Conservation (phyloP, 441 rosid species). For the Pelargonium cotyledonis region DNA sequence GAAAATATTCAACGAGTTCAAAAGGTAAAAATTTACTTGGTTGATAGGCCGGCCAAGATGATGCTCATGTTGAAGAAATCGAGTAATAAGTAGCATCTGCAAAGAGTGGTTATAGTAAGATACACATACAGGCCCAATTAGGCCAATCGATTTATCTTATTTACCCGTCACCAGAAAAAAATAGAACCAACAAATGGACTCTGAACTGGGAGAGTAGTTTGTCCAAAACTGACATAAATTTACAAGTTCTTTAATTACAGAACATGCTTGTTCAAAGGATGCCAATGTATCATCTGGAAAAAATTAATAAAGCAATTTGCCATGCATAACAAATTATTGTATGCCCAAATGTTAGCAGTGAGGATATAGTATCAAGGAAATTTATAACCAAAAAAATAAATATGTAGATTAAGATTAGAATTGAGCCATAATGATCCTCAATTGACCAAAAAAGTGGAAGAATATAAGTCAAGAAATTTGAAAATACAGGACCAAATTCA, state of each 20-base stretch:
- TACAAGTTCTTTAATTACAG: neutral
- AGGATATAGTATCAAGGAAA: neutral
- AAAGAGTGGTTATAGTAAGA: slow-evolving; percentile 3
- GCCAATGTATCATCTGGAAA: neutral
- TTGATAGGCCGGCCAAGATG: slow-evolving; percentile 84
- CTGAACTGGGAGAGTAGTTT: neutral
- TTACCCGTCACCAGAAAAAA: neutral
- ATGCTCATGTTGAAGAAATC: slow-evolving; percentile 95
- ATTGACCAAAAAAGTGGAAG: too few species aligned
- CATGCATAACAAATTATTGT: neutral
- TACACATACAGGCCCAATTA: neutral
- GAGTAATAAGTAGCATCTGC: slow-evolving; percentile 82
- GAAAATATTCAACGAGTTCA: neutral
- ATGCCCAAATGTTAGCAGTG: neutral
- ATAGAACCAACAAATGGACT: neutral
- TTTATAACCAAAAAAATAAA: neutral
- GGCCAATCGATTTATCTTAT: neutral
- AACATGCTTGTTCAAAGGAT: neutral
- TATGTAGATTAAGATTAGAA: too few species aligned
- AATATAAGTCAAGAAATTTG: too few species aligned
- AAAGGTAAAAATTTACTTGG: slow-evolving; percentile 44
- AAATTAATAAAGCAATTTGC: neutral
- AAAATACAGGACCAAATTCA: neutral
- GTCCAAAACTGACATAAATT: neutral
- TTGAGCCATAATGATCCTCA: neutral